These are phyloP conservation scores for Aureobasidium uvarum DNA, from an alignment of 2,329 filamentous ascomycete genomes.

Conservation along the genomic window DNA sequence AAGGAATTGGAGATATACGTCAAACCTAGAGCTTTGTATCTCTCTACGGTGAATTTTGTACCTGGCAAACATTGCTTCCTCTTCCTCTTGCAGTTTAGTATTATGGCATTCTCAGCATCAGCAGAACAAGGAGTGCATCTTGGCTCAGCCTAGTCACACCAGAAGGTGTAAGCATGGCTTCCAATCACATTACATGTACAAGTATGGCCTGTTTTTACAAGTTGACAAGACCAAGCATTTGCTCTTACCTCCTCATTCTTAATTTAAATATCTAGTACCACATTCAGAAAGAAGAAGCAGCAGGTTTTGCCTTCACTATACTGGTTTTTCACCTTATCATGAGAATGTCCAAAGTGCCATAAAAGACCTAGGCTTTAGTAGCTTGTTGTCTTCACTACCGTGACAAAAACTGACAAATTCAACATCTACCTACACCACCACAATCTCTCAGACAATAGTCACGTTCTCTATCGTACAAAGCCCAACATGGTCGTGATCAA, in stretches of 20 bases:
- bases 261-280: not conserved
- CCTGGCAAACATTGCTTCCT: not conserved
- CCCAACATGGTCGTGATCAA: slow-evolving; percentile 11
- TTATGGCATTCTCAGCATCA: not conserved
- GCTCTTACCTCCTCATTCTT: not conserved
- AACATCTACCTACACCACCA: not conserved
- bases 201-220: not conserved
- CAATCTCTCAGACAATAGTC: not conserved
- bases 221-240: not conserved
- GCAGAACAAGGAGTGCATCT: not conserved
- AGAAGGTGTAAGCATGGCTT: not conserved
- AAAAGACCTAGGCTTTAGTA: not conserved
- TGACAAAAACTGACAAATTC: not conserved
- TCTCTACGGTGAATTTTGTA: not conserved
- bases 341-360: not conserved
- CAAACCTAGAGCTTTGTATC: not conserved
- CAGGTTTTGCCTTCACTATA: not conserved
- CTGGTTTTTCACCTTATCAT: too few species aligned
- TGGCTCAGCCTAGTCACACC: not conserved
- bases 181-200: not conserved
- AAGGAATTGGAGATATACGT: too few species aligned
- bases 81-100: not conserved
- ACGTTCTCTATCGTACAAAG: not conserved
- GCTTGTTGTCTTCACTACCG: not conserved
- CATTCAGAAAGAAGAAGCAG: not conserved